Evolutionary conservation across 352 stramenopile species (phyloP), one percentile per base, ranked within the genome.

Genomic region (Phytopythium ostracodes): DNA sequence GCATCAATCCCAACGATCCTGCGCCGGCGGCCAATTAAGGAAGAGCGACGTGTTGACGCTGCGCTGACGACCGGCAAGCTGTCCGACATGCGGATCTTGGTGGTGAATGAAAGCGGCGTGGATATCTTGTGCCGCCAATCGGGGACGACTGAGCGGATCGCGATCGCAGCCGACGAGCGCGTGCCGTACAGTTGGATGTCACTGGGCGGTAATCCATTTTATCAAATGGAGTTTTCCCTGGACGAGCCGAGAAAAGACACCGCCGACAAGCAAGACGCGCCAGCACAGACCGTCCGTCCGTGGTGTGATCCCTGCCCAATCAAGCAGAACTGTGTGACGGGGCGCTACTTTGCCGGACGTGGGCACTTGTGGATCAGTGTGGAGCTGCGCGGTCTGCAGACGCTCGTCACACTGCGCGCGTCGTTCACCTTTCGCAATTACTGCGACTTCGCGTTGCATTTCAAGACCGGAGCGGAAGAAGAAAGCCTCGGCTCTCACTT

Each of bases 281-380:
- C 36, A 33, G 25, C 22, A 25, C 43, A 31, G 65, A 64, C 10
- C 44, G 31, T 47, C 49, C 60, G 49, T 4, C 12, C 27, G 17
- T 92, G 83, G 83, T 89, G 73, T 33, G 84, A 90, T 63, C 81
- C 84, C 10, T 91, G 79, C 46, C 71, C 68, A 47, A 77, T 91
- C 36, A 86, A 85, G 42, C 76, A 85, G 5, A 87, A 82, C 53
- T 51, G 60, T 29, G 80, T 89, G 14, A 84, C 73, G 29, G 81
- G 79, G 20, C 72, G 83, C 27, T 88, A 79, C 42, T 86, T 89
- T 56, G 36, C 44, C 14, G 63, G 62, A 12, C 56, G 62, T 20
- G 85, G 85, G 7, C 90, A 90, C 60, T 60, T 92, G 42, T 94
- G 85, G 85, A 49, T 92, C 43, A 72, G 70, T 27, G 78, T 92